Evolutionary conservation across 2,329 filamentous ascomycete genomes (phyloP), one percentile per base, ranked within the genome.

Genomic region (Allantophomopsis lycopodina): DNA sequence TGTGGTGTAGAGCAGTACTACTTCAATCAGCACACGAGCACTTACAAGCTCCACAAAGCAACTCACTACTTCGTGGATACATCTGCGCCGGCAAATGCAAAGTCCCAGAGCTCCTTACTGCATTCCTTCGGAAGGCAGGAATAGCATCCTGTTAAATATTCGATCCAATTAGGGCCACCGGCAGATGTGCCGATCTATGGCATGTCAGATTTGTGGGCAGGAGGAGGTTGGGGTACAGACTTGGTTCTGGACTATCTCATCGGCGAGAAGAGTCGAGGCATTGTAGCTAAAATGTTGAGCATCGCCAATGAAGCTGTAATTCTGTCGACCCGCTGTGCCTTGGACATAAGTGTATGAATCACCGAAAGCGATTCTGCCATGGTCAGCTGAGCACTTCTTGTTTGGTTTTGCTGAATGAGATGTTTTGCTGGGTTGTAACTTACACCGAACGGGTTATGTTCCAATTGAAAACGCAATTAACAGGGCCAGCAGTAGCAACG

Each of bases 281-380:
- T 62, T 61, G 46, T 64, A 73, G 18, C 59, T 53, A 23, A 64
- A 60, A 41, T 69, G 56, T n/a, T 66, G 54, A 36, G 60, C 57
- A 44, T 69, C 65, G n/a, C 67, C 68, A 35, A 74, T 72, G 53
- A 71, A 74, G 40, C 63, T 69, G 47, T 59, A 71, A 42, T 71
- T 67, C 39, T 62, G 55, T 23, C 56, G 62, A 3, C 69, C 69
- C n/a, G 60, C 51, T 1, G 64, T 66, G 8, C 70, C 71, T 56
- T 73, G 68, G 1, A 72, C 60, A 40, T 62, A 75, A 2, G 68
- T 68, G 46, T 69, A 69, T 0, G 63, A 68, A 42, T 70, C 65
- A 2, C 67, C 66, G 39, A 70, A 70, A 3, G 65, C 63, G 28
- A 69, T 52, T 2, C 60, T 62, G 31, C 23, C 7, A 28, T 28